Percentiles rank a stretch among this genome's conserved stretches.
These are phyloP conservation scores for Lactarius sanguifluus DNA, from an alignment of 768 basidiomycete species.

Conservation along the genomic window DNA sequence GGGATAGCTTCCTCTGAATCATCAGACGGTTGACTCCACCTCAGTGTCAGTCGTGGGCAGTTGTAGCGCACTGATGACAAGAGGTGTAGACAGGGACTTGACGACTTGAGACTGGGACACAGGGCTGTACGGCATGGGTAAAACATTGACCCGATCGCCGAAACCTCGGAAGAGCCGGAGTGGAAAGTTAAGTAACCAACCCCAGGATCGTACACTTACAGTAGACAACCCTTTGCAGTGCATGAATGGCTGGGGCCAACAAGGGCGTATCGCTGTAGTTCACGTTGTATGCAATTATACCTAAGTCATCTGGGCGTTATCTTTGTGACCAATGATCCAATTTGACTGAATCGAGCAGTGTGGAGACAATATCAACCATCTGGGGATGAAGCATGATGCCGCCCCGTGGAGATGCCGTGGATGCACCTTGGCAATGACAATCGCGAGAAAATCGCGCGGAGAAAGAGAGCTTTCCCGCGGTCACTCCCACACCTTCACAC, in stretches of 20 bases:
- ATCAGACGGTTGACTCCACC: conserved; percentile 61
- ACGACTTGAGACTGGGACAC: conserved; percentile 46
- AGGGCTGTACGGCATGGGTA: conserved; percentile 51
- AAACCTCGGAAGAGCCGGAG: not conserved
- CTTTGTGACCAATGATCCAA: not conserved
- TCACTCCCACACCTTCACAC: not conserved
- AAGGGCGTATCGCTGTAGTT: not conserved
- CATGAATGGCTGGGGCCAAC: too few species aligned
- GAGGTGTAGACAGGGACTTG: conserved; percentile 57
- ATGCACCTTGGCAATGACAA: not conserved
- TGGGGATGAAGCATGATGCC: too few species aligned
- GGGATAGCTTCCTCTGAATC: conserved; percentile 65
- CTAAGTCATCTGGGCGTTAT: not conserved
- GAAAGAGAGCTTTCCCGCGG: not conserved
- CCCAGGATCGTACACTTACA: not conserved
- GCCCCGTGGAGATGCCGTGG: too few species aligned
- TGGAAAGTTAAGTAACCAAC: too few species aligned
- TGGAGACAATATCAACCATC: not conserved
- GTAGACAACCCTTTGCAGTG: too few species aligned
- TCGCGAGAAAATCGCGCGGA: not conserved
- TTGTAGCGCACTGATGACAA: conserved; percentile 34
- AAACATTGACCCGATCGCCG: not conserved
- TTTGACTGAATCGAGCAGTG: not conserved
- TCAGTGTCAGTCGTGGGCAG: conserved; percentile 28
- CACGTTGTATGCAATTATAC: not conserved